phyloP scores from a whole-genome alignment of 352 stramenopile genomes.

The Globisporangium echinulatum region DNA sequence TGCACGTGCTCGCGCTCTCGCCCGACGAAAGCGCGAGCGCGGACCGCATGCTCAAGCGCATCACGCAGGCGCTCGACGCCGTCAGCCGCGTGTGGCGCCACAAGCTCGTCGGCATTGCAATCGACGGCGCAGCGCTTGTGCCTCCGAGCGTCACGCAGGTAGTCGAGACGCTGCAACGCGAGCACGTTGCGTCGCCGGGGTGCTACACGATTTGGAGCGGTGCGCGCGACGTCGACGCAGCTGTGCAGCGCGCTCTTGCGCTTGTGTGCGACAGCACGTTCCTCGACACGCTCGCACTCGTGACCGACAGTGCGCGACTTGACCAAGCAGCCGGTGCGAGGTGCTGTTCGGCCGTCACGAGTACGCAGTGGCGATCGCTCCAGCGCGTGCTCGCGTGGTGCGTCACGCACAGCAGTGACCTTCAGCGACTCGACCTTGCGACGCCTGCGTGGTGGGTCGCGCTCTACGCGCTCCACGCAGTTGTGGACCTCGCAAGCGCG shows the following conservation, averaged over 20 bases:
- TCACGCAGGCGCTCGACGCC: constrained; percentile 1
- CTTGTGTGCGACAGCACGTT: constrained; percentile 6
- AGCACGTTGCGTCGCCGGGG: constrained; percentile 1
- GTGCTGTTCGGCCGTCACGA: neutral
- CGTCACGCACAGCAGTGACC: neutral
- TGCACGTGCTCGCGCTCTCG: constrained; percentile 2
- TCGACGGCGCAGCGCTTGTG: constrained; percentile 2
- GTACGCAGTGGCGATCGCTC: constrained; percentile 4
- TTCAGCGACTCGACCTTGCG: constrained; percentile 1
- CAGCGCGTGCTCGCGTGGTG: constrained; percentile 1
- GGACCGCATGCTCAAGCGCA: constrained; percentile 2
- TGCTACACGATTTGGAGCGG: constrained; percentile 8
- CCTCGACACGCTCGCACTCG: neutral
- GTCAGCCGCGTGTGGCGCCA: constrained; percentile 1
- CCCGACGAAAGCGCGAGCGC: neutral
- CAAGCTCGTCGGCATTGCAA: constrained; percentile 9
- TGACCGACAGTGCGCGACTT: neutral
- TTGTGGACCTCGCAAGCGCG: neutral
- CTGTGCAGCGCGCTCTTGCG: constrained; percentile 4
- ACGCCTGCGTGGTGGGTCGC: constrained; percentile 6
- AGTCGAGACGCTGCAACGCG: constrained; percentile 1
- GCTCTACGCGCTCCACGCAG: constrained; percentile 5
- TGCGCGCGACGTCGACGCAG: constrained; percentile 2
- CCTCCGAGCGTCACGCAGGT: neutral
- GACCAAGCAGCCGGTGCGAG: neutral